Base-by-base conservation (phyloP, 2,329 filamentous ascomycete genomes). In the Aotearoamyces nothofagi region DNA sequence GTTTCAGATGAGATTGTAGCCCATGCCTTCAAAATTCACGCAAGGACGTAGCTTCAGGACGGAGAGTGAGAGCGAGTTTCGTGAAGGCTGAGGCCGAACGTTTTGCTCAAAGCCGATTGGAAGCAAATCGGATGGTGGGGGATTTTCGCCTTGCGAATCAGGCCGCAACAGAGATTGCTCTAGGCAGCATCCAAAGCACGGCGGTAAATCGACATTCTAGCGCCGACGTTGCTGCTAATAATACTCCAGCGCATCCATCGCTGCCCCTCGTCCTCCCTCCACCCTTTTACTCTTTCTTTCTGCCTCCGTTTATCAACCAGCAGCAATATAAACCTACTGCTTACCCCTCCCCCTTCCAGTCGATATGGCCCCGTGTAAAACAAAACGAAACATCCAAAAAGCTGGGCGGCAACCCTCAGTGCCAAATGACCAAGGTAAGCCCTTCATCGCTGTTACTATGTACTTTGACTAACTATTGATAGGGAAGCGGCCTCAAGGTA, bases 331-430 rank as follows among this genome's bases (percentile, higher is more conserved):
- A 35, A 34, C 23, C 26, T 24, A 33, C 29, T 29, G 36, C n/a
- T 33, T 31, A 37, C 17, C 32, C 35, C 29, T 39, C 35, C 33
- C 35, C 31, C 24, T 35, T 34, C 24, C 27, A 40, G 31, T 36
- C 33, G 22, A 39, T 31, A 42, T 42, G 33, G 34, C 38, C 30
- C 28, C 33, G 26, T 34, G 27, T 35, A 29, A 40, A 43, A 29
- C 33, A 37, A 38, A 40, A 27, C 34, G 31, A 39, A 42, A 40
- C 33, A 35, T 32, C 32, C 31, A 33, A 34, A 39, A 33, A 29
- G 29, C 32, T 37, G 30, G 24, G 34, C 39, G 27, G 30, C 39
- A 41, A 38, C 24, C 6, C 29, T 39, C 30, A 17, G 24, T 37
- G 29, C 33, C 27, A 40, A 40, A 42, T 35, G 27, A 30, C 36